These are phyloP conservation scores for Termitomyces sp. DNA, from an alignment of 768 basidiomycete genomes.

Conservation along the genomic window DNA sequence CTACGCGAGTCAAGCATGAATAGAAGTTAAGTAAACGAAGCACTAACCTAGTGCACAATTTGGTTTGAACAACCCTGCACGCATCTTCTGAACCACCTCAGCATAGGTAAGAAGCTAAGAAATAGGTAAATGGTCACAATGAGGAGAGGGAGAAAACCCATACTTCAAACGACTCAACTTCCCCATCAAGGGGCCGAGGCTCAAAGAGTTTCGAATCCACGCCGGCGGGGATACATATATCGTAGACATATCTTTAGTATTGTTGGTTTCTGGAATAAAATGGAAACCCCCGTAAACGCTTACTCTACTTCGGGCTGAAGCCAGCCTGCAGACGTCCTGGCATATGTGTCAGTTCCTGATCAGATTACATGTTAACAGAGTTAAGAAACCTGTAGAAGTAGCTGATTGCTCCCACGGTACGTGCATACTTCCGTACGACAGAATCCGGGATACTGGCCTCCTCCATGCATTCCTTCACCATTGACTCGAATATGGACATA, in stretches of 20 bases:
- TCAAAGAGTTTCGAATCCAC: constrained; percentile 42
- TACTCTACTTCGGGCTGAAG: constrained; percentile 86
- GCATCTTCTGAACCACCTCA: constrained; percentile 59
- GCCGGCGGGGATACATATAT: constrained; percentile 61
- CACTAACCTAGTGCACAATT: constrained; percentile 81
- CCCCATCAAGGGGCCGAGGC: constrained; percentile 81
- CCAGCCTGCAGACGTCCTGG: constrained; percentile 63
- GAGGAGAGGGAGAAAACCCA: not conserved
- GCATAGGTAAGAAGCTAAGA: constrained; percentile 62
- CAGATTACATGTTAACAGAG: not conserved
- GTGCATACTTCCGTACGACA: constrained; percentile 55
- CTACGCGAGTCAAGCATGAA: constrained; percentile 29
- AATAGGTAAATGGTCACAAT: not conserved
- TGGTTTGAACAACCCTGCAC: constrained; percentile 76
- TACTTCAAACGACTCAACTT: constrained; percentile 92
- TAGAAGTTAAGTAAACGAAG: not conserved
- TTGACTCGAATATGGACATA: constrained; percentile 59
- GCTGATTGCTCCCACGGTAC: constrained; percentile 62
- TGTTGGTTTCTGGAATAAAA: not conserved
- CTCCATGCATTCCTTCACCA: constrained; percentile 91
- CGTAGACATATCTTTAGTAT: constrained; percentile 68
- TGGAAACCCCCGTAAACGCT: constrained; percentile 16
- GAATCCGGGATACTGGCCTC: constrained; percentile 77
- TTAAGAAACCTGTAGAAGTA: constrained; percentile 67
- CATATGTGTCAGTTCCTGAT: not conserved